A percentile compares a stretch with the other conserved stretches of the same genome.
Conservation (phyloP, 148 eudicot species). For the Chenopodium quinoa region DNA sequence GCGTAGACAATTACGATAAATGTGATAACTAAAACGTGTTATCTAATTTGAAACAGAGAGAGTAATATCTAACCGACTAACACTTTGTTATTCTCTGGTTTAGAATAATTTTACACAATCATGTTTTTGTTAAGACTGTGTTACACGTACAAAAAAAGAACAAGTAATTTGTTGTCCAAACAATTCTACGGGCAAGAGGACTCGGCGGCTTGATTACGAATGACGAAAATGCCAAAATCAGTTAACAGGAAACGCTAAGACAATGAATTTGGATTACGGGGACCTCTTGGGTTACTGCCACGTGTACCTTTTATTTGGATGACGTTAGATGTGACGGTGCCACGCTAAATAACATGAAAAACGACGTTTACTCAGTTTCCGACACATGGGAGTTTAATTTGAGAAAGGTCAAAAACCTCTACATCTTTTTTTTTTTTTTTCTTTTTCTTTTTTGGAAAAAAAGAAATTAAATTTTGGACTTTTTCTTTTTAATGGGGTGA, state of each 20-base stretch:
- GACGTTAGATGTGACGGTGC: conserved; percentile 19
- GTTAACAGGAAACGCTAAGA: neutral
- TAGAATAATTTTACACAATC: no score
- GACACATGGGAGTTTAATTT: neutral
- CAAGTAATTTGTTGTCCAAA: neutral
- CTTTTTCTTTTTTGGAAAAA: neutral
- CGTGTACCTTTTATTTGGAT: neutral
- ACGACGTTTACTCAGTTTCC: neutral
- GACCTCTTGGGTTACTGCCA: neutral
- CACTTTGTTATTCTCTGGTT: no score
- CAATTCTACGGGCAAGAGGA: neutral
- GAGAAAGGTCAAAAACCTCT: neutral
- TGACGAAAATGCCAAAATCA: neutral
- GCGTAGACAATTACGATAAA: no score
- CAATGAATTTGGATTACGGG: neutral
- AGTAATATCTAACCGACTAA: no score
- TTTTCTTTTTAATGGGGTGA: neutral
- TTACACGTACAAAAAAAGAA: no score
- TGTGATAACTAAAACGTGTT: no score
- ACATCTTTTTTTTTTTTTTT: neutral
- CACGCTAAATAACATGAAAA: neutral
- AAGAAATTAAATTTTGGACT: neutral
- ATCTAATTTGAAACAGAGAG: no score
- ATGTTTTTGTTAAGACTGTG: no score
- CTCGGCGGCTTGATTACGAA: conserved; percentile 12